Percentiles rank a stretch among this genome's conserved stretches.
Conservation (phyloP, 108 stramenopile genomes). For the Chaetoceros muelleri region DNA sequence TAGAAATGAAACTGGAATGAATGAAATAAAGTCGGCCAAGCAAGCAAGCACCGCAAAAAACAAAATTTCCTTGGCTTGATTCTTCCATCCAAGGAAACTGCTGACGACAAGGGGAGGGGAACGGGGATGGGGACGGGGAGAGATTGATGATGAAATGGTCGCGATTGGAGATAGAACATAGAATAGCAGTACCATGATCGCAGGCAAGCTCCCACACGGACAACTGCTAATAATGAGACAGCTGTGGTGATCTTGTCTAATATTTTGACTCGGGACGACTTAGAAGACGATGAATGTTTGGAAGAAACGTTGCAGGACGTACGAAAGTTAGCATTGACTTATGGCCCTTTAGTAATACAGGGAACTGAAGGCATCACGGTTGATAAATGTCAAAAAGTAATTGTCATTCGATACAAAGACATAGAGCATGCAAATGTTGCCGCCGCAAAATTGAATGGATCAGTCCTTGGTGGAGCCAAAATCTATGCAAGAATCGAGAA, state of each 20-base stretch:
- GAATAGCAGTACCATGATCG: too few relatives aligned
- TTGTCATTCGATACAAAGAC: conserved; percentile 13
- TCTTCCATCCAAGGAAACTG: too few relatives aligned
- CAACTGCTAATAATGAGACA: too few relatives aligned
- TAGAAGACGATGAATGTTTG: conserved; percentile 64
- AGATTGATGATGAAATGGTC: too few relatives aligned
- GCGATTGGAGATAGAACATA: too few relatives aligned
- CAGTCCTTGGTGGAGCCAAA: conserved; percentile 19
- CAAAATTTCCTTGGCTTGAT: too few relatives aligned
- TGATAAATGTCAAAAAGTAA: conserved; percentile 14
- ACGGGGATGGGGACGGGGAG: too few relatives aligned
- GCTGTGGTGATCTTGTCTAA: conserved; percentile 48
- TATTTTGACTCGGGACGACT: conserved; percentile 55
- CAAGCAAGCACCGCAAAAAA: too few relatives aligned
- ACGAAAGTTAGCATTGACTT: conserved; percentile 23
- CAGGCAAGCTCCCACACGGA: too few relatives aligned
- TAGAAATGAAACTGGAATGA: too few relatives aligned
- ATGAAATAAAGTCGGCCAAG: too few relatives aligned
- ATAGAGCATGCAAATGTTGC: conserved; percentile 13
- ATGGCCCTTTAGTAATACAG: conserved; percentile 18
- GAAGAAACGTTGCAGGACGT: conserved; percentile 61
- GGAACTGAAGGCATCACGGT: conserved; percentile 9
- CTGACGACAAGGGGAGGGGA: too few relatives aligned
- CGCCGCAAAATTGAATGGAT: conserved; percentile 22
- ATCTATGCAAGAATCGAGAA: conserved; percentile 6